A percentile compares a stretch with the other conserved stretches of the same genome.
phyloP scores from a whole-genome alignment of 164 flowering plant genomes.

The Annona cherimola region DNA sequence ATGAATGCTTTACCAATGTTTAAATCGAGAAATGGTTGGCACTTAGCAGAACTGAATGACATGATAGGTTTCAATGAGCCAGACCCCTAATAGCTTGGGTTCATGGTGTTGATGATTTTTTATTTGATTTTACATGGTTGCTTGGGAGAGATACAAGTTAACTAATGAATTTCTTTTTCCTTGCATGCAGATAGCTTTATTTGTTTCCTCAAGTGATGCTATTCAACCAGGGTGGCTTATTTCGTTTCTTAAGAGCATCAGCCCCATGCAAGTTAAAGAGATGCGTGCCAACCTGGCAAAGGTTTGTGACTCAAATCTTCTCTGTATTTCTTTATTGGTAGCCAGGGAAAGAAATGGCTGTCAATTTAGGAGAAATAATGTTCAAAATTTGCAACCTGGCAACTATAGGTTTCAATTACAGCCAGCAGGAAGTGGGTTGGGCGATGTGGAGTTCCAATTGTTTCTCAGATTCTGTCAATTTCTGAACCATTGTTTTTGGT shows the following conservation, averaged over 20 bases:
- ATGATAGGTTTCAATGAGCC: too few species aligned
- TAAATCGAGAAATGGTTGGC: too few species aligned
- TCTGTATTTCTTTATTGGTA: neutral
- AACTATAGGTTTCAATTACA: neutral
- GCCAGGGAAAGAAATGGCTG: neutral
- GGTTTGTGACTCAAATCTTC: constrained; percentile 35
- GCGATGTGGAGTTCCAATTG: neutral
- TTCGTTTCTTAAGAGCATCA: constrained; percentile 46
- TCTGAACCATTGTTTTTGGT: neutral
- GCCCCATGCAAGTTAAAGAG: constrained; percentile 41
- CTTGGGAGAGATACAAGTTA: neutral
- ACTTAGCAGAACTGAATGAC: too few species aligned
- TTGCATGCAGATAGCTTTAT: constrained; percentile 69
- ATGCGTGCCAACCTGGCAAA: constrained; percentile 63
- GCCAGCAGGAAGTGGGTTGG: neutral
- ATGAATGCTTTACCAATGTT: too few species aligned
- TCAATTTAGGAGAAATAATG: neutral
- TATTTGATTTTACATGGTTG: neutral
- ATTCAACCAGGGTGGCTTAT: constrained; percentile 80
- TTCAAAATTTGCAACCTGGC: neutral
- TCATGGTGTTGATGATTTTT: too few species aligned
- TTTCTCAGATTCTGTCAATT: neutral
- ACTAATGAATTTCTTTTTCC: neutral
- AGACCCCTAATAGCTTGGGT: too few species aligned
- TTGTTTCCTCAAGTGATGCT: constrained; percentile 92